Conservation (phyloP, 83 land plant genomes). For the Picea mariana region DNA sequence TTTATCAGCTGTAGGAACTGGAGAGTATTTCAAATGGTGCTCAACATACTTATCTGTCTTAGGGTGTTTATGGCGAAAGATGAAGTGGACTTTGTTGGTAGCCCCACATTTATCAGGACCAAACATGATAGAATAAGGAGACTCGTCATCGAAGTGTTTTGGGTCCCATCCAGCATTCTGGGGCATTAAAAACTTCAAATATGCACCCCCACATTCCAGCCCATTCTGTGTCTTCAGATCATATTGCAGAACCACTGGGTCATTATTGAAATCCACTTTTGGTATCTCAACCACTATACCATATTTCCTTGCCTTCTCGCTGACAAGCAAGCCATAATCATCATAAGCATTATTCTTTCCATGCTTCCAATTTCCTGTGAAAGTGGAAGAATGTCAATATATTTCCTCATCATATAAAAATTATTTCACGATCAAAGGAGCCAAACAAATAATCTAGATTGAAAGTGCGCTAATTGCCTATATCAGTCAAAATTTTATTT, state of each 20-base stretch:
- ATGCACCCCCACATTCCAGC: conserved; percentile 90
- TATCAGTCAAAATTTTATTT: background rate
- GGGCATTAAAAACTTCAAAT: conserved; percentile 71
- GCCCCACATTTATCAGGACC: conserved; percentile 85
- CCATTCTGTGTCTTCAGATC: conserved; percentile 77
- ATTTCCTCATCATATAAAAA: background rate
- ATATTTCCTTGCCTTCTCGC: conserved; percentile 73
- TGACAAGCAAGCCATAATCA: conserved; percentile 83
- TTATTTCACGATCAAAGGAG: background rate
- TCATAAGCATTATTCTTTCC: conserved; percentile 81
- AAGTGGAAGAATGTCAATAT: background rate
- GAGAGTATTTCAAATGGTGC: conserved; percentile 84
- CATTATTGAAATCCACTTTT: conserved; percentile 44
- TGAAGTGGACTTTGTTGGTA: conserved; percentile 90
- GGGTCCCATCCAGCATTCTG: conserved; percentile 77
- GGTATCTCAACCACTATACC: conserved; percentile 68
- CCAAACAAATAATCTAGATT: background rate
- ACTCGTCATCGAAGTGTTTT: conserved; percentile 66
- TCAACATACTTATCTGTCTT: conserved; percentile 69
- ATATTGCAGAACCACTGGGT: conserved; percentile 64
- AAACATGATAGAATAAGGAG: conserved; percentile 81
- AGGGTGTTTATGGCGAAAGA: conserved; percentile 75
- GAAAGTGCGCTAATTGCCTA: background rate
- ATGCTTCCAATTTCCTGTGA: conserved; percentile 81
- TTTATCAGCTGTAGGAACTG: conserved; percentile 72